phyloP scores from a whole-genome alignment of 768 basidiomycete genomes.

The Hydnum rufescens region DNA sequence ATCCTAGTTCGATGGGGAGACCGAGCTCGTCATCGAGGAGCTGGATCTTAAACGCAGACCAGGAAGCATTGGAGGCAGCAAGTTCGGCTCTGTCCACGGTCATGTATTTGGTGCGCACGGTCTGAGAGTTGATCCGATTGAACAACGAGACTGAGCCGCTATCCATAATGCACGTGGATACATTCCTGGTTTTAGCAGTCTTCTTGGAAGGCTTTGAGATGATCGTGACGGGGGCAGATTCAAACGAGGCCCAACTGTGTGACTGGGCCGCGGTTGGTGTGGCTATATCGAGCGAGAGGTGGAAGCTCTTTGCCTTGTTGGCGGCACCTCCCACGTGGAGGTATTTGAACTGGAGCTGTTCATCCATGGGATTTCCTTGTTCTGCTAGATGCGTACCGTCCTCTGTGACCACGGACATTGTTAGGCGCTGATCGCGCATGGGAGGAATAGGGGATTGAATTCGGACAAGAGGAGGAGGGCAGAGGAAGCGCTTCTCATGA shows the following conservation, averaged over 20 bases:
- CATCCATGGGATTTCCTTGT: slow-evolving; percentile 67
- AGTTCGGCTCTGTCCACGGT: slow-evolving; percentile 68
- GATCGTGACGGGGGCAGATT: slow-evolving; percentile 81
- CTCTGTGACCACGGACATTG: slow-evolving; percentile 75
- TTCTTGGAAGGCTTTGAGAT: slow-evolving; percentile 97
- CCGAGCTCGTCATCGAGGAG: slow-evolving; percentile 28
- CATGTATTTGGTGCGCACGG: slow-evolving; percentile 95
- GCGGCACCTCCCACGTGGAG: slow-evolving; percentile 65
- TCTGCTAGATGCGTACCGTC: slow-evolving; percentile 66
- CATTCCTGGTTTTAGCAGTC: slow-evolving; percentile 86
- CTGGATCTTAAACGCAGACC: slow-evolving; percentile 90
- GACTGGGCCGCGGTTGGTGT: slow-evolving; percentile 32
- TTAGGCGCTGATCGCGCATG: slow-evolving; percentile 58
- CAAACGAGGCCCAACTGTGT: slow-evolving; percentile 64
- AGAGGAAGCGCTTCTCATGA: slow-evolving; percentile 85
- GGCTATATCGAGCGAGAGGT: slow-evolving; percentile 65
- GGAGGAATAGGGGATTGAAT: slow-evolving; percentile 67
- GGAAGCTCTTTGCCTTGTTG: slow-evolving; percentile 78
- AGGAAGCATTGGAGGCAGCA: slow-evolving; percentile 75
- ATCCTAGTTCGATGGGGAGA: background rate
- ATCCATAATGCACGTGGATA: slow-evolving; percentile 74
- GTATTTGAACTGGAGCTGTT: slow-evolving; percentile 78
- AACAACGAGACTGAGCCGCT: slow-evolving; percentile 82
- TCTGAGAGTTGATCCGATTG: slow-evolving; percentile 92
- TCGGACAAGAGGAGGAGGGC: slow-evolving; percentile 82